These are phyloP conservation scores for Arxiozyma slooffiae DNA, from an alignment of 1,139 yeast genomes.

Conservation along the genomic window DNA sequence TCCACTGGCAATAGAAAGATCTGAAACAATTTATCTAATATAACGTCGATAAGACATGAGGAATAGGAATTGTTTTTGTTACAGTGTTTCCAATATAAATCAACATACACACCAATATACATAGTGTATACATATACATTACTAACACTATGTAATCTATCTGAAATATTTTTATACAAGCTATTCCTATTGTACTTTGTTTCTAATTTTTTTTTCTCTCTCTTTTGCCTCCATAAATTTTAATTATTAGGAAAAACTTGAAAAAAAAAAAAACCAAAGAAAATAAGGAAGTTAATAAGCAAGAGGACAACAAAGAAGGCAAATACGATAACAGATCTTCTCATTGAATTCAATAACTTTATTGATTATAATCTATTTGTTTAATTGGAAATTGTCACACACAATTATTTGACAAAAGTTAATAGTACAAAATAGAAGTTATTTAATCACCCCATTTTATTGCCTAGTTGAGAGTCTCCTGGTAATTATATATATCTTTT, in stretches of 20 bases:
- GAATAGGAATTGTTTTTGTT: not conserved
- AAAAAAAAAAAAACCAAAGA: too few relatives aligned
- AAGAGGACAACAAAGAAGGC: not conserved
- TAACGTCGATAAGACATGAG: not conserved
- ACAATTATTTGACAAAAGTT: too few relatives aligned
- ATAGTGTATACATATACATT: too few relatives aligned
- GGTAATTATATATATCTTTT: constrained; percentile 11
- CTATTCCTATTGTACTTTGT: not conserved
- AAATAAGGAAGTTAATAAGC: not conserved
- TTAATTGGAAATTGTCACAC: too few relatives aligned
- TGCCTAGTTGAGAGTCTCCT: constrained; percentile 32
- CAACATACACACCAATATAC: not conserved
- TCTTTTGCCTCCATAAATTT: not conserved
- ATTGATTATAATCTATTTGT: too few relatives aligned
- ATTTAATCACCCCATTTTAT: not conserved
- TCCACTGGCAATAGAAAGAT: not conserved
- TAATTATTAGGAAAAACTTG: too few relatives aligned
- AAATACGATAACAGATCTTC: not conserved
- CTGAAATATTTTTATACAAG: too few relatives aligned
- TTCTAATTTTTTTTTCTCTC: too few relatives aligned
- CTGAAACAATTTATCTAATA: too few relatives aligned
- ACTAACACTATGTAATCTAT: too few relatives aligned
- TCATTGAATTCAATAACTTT: too few relatives aligned
- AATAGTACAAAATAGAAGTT: not conserved
- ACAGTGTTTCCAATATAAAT: too few relatives aligned